Conservation (phyloP, 176 grass and related monocot genomes). For the Hordeum vulgare region MorexV3_pseudomolecules_assembly NC_058518.1:5501201-5501700, state of each 20-base stretch:
- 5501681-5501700: neutral
- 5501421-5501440: neutral
- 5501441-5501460: no score
- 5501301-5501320: neutral
- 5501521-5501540: neutral
- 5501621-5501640: neutral
- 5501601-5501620: neutral
- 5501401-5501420: neutral
- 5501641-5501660: neutral
- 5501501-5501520: neutral
- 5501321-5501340: neutral
- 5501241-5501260: slow-evolving; percentile 75
- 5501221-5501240: slow-evolving; percentile 65
- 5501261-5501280: slow-evolving; percentile 36
- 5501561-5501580: neutral
- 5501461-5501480: no score
- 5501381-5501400: neutral
- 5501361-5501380: neutral
- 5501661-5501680: neutral
- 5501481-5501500: neutral
- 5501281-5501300: neutral
- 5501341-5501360: neutral
- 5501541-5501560: neutral
- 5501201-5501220: slow-evolving; percentile 39
- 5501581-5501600: neutral